phyloP scores from a whole-genome alignment of 163 green algal species.

The Volvox carteri region DNA sequence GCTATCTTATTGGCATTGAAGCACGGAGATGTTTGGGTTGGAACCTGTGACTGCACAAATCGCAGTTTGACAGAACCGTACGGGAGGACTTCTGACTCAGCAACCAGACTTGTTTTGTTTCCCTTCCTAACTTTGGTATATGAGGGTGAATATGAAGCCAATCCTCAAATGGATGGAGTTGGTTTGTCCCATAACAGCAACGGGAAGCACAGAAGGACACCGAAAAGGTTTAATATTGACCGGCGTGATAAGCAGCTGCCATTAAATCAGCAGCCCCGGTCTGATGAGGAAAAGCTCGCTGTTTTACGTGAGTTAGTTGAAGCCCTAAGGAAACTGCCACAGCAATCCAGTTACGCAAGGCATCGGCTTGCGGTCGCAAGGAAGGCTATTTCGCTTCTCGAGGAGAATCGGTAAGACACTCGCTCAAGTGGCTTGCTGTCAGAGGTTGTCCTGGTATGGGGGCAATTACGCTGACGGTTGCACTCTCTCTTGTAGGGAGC shows the following conservation, averaged over 20 bases:
- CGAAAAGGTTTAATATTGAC: slow-evolving; percentile 1
- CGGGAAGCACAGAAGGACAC: not conserved
- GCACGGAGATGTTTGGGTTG: too few species aligned
- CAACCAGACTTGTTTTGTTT: not conserved
- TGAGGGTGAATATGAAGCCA: not conserved
- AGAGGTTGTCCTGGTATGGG: not conserved
- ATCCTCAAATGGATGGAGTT: not conserved
- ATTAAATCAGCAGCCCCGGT: not conserved
- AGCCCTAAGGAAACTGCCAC: not conserved
- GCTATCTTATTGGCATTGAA: too few species aligned
- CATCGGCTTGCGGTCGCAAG: slow-evolving; percentile 8
- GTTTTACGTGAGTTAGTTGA: not conserved
- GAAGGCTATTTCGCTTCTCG: slow-evolving; percentile 24
- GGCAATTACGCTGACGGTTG: too few species aligned
- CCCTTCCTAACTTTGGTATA: not conserved
- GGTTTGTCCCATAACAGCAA: not conserved
- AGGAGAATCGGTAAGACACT: slow-evolving; percentile 13
- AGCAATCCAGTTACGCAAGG: slow-evolving; percentile 22
- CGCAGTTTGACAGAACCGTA: not conserved
- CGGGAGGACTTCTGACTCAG: not conserved
- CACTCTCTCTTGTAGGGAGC: not conserved
- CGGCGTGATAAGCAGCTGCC: not conserved
- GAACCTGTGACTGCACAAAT: too few species aligned
- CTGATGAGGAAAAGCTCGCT: slow-evolving; percentile 1
- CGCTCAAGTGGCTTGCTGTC: not conserved